Evolutionary conservation across 805 yeast species (phyloP).

Genomic region (Saccharomycopsis sp.): DNA sequence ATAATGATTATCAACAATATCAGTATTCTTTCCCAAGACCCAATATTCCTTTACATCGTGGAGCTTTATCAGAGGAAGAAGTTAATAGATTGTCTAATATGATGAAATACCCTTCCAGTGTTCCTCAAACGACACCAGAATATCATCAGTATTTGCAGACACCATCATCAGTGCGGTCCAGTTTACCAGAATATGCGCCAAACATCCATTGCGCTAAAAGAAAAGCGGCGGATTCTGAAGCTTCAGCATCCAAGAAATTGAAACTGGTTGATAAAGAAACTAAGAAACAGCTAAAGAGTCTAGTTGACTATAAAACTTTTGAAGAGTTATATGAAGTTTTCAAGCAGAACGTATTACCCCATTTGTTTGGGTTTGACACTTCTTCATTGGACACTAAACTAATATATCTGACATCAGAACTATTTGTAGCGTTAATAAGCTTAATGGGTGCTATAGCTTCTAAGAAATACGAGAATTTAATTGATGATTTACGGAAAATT

Average conservation of each 20-base stretch:
- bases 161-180: too few relatives aligned
- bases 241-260: neutral
- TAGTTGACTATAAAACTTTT: constrained; percentile 4
- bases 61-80: constrained; percentile 4
- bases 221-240: neutral
- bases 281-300: neutral
- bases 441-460: constrained; percentile 58
- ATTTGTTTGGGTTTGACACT: constrained; percentile 58
- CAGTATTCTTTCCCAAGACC: too few relatives aligned
- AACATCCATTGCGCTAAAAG: neutral
- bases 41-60: neutral
- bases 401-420: constrained; percentile 50
- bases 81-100: constrained; percentile 1
- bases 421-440: constrained; percentile 52
- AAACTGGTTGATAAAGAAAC: neutral
- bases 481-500: constrained; percentile 16
- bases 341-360: constrained; percentile 50
- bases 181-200: too few relatives aligned
- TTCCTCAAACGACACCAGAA: neutral
- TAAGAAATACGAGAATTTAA: neutral
- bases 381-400: constrained; percentile 40
- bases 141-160: too few relatives aligned
- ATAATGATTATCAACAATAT: too few relatives aligned
- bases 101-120: constrained; percentile 7
- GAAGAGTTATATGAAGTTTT: constrained; percentile 45